Conservation (phyloP, 805 yeast species). For the Scheffersomyces coipomensis region DNA sequence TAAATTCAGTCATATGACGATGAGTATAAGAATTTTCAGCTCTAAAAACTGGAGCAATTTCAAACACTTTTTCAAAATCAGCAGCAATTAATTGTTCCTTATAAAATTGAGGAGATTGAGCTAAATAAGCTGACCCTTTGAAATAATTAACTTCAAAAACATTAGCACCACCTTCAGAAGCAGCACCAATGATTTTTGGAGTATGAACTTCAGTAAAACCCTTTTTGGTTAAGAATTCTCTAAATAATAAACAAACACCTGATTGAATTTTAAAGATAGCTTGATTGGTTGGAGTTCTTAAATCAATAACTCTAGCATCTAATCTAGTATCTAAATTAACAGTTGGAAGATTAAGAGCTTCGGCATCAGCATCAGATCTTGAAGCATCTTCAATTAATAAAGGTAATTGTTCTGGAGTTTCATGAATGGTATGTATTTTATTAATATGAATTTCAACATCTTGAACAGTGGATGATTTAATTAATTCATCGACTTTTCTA, state of each 20-base stretch:
- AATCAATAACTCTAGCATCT: slow-evolving; percentile 92
- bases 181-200: slow-evolving; percentile 92
- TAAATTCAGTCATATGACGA: slow-evolving; percentile 98
- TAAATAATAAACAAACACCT: slow-evolving; percentile 83
- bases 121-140: slow-evolving; percentile 88
- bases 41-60: slow-evolving; percentile 96
- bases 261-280: slow-evolving; percentile 93
- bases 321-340: slow-evolving; percentile 96
- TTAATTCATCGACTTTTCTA: slow-evolving; percentile 77
- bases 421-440: slow-evolving; percentile 74
- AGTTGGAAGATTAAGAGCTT: slow-evolving; percentile 84
- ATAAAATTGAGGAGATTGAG: slow-evolving; percentile 97
- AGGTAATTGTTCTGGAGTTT: slow-evolving; percentile 91
- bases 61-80: slow-evolving; percentile 95
- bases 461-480: slow-evolving; percentile 89
- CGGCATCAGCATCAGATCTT: slow-evolving; percentile 92
- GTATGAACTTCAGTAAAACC: slow-evolving; percentile 91
- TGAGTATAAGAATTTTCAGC: slow-evolving; percentile 99
- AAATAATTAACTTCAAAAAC: slow-evolving; percentile 93
- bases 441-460: slow-evolving; percentile 80
- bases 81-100: slow-evolving; percentile 98
- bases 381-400: slow-evolving; percentile 95
- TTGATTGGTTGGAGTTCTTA: slow-evolving; percentile 96
- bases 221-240: slow-evolving; percentile 72
- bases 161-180: slow-evolving; percentile 97